Evolutionary conservation across 1,284 basidiomycete species (phyloP).

Genomic region (Cryptococcus sp.): DNA sequence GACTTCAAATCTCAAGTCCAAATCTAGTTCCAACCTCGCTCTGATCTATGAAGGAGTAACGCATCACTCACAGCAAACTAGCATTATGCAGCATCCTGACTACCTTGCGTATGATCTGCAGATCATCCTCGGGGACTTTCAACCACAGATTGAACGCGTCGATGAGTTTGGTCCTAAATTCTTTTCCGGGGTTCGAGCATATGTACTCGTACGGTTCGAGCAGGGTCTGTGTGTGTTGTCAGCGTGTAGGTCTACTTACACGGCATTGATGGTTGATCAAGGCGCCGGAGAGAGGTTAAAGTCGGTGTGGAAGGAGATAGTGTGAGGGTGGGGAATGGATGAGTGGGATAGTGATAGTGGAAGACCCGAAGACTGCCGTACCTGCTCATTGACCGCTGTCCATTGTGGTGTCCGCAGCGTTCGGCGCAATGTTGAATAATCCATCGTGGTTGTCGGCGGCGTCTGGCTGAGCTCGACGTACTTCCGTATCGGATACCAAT

Average conservation of each 20-base stretch:
- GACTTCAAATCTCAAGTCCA: not conserved
- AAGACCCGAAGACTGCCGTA: conserved; percentile 16
- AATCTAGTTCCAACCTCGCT: not conserved
- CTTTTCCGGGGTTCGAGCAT: conserved; percentile 84
- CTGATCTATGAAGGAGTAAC: not conserved
- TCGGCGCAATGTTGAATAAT: conserved; percentile 38
- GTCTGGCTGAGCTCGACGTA: no score
- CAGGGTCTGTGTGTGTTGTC: conserved; percentile 58
- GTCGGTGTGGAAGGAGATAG: not conserved
- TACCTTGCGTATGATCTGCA: conserved; percentile 73
- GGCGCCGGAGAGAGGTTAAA: not conserved
- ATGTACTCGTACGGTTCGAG: conserved; percentile 91
- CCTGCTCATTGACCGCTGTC: conserved; percentile 51
- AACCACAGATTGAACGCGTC: conserved; percentile 96
- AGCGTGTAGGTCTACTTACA: no score
- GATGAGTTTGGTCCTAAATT: conserved; percentile 84
- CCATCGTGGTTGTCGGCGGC: conserved; percentile 22
- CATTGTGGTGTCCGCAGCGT: conserved; percentile 39
- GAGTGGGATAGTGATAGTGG: not conserved
- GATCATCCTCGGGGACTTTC: conserved; percentile 70
- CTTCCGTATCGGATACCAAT: no score
- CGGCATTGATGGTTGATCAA: no score
- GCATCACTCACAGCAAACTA: conserved; percentile 73
- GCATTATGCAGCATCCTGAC: conserved; percentile 94
- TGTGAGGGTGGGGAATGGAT: not conserved